Evolutionary conservation across 2,329 filamentous ascomycete genomes (phyloP).

Genomic region (Fusarium chuoi): DNA sequence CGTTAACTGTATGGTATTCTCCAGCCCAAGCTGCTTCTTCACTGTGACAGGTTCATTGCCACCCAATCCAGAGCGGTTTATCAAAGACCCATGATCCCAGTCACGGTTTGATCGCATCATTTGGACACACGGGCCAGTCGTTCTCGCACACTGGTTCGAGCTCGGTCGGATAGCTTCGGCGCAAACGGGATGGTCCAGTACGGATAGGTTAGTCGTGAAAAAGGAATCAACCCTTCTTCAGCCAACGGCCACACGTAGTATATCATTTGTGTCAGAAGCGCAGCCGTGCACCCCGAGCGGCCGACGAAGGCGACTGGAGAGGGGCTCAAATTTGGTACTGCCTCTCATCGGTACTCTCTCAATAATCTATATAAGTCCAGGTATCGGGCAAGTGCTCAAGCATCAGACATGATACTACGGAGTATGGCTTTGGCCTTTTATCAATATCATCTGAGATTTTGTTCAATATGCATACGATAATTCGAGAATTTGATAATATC

Average conservation of each 20-base stretch:
- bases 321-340: neutral
- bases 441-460: neutral
- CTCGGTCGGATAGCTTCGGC: slow-evolving; percentile 23
- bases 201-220: neutral
- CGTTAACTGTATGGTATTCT: neutral
- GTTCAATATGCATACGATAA: too few species aligned
- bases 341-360: neutral
- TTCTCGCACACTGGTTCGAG: slow-evolving; percentile 38
- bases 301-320: neutral
- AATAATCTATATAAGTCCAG: neutral
- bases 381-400: neutral
- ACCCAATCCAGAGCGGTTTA: slow-evolving; percentile 1
- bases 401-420: neutral
- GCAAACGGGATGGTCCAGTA: neutral
- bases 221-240: neutral
- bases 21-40: slow-evolving; percentile 14
- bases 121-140: slow-evolving; percentile 44
- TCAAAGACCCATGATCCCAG: slow-evolving; percentile 31
- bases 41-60: neutral
- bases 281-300: neutral
- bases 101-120: slow-evolving; percentile 35
- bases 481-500: neutral
- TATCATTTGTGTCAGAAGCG: slow-evolving; percentile 15
- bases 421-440: neutral
- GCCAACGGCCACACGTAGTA: slow-evolving; percentile 14